phyloP scores from a whole-genome alignment of 2,329 filamentous ascomycete species.

The Basipetospora chlamydospora region DNA sequence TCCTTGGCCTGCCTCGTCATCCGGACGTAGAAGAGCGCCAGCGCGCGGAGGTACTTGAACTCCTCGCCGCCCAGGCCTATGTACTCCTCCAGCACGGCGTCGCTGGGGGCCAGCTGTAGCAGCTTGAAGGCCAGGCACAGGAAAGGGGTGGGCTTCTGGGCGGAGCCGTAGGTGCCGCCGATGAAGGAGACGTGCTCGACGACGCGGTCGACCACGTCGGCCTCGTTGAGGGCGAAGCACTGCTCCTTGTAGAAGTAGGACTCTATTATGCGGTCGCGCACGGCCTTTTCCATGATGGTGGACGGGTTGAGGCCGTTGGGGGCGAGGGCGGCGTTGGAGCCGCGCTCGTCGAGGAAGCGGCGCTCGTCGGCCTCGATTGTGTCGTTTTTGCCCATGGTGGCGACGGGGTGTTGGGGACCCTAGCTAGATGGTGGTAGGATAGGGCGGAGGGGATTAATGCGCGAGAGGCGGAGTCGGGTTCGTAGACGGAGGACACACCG shows the following conservation, averaged over 20 bases:
- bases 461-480: too few species aligned
- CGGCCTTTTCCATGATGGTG: constrained; percentile 90
- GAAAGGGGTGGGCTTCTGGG: constrained; percentile 82
- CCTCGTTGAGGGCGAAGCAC: constrained; percentile 86
- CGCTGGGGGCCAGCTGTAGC: constrained; percentile 69
- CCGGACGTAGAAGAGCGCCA: constrained; percentile 88
- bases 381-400: constrained; percentile 24
- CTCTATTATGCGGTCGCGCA: constrained; percentile 88
- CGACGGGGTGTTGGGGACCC: not conserved
- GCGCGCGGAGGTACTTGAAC: constrained; percentile 76
- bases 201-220: constrained; percentile 73
- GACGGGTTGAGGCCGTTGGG: constrained; percentile 84
- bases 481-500: too few species aligned
- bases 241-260: constrained; percentile 98
- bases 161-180: constrained; percentile 72
- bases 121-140: constrained; percentile 91
- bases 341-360: constrained; percentile 79
- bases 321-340: constrained; percentile 59
- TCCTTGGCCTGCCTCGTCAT: constrained; percentile 72
- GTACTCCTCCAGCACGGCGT: constrained; percentile 69
- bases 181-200: constrained; percentile 69
- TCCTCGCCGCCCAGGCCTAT: constrained; percentile 58
- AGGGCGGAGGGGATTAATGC: too few species aligned
- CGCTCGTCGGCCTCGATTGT: constrained; percentile 66
- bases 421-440: too few species aligned